phyloP scores from a whole-genome alignment of 1,139 yeast species.

The Pichiaceae sp. region DNA sequence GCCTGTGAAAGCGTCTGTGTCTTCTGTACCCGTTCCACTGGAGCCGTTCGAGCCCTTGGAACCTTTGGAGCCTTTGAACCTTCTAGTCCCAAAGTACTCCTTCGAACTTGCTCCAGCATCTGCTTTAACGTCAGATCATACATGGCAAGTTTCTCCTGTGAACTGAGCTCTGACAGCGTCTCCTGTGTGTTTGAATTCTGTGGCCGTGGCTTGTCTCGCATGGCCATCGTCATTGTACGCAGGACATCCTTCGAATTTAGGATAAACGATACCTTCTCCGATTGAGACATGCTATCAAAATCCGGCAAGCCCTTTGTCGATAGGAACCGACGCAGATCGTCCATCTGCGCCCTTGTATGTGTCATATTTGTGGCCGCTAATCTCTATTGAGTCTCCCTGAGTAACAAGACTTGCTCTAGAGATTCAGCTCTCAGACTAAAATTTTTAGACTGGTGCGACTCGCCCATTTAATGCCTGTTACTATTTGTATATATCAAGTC shows the following conservation, averaged over 20 bases:
- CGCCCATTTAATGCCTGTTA: too few species aligned
- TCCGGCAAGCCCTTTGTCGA: conserved; percentile 6
- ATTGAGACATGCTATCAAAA: conserved; percentile 11
- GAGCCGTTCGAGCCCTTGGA: too few species aligned
- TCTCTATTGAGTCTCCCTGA: too few species aligned
- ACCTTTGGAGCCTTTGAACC: conserved; percentile 8
- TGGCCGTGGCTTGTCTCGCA: too few species aligned
- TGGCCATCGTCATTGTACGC: conserved; percentile 4
- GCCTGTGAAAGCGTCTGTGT: too few species aligned
- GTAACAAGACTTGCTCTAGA: neutral
- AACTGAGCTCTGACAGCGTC: conserved; percentile 1
- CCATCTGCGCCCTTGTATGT: neutral
- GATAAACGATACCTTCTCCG: conserved; percentile 11
- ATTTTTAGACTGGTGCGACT: too few species aligned
- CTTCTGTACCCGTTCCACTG: too few species aligned
- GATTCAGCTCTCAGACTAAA: too few species aligned
- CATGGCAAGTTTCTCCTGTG: conserved; percentile 11
- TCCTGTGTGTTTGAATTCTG: neutral
- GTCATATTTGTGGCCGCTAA: too few species aligned
- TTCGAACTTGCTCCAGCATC: conserved; percentile 19
- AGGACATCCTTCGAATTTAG: conserved; percentile 11
- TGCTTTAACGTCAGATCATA: conserved; percentile 23
- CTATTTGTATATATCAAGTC: too few species aligned
- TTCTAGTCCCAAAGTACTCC: conserved; percentile 14
- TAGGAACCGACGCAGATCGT: conserved; percentile 2